Conservation (phyloP, 2,329 filamentous ascomycete genomes). For the Arthrobotrys entomopaga region DNA sequence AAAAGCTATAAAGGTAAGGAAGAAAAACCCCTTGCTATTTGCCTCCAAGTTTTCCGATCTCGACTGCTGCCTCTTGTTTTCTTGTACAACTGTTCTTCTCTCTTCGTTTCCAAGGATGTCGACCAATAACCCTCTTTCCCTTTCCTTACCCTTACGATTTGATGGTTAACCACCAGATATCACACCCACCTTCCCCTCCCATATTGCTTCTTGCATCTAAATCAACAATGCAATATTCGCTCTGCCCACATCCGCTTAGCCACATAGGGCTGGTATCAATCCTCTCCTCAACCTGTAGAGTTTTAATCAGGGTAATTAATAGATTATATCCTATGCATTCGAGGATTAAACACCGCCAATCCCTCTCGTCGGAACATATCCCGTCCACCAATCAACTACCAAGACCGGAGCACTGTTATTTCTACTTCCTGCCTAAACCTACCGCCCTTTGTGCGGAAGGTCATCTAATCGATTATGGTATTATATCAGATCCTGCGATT, state of each 20-base stretch:
- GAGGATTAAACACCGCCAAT: background rate
- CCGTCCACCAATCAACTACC: background rate
- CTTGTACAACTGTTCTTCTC: slow-evolving; percentile 1
- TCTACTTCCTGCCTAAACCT: slow-evolving; percentile 24
- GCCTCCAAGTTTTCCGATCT: slow-evolving; percentile 22
- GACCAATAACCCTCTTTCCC: background rate
- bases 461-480: slow-evolving; percentile 7
- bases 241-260: slow-evolving; percentile 23
- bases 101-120: slow-evolving; percentile 4
- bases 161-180: slow-evolving; percentile 18
- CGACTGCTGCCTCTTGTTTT: slow-evolving; percentile 32
- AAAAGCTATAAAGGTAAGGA: slow-evolving; percentile 1
- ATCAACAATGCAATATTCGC: slow-evolving; percentile 1
- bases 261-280: slow-evolving; percentile 49
- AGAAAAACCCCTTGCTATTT: slow-evolving; percentile 15
- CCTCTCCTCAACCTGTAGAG: background rate
- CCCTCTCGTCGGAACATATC: background rate
- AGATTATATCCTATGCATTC: slow-evolving; percentile 1
- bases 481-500: slow-evolving; percentile 23
- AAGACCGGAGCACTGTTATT: background rate
- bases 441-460: background rate
- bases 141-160: slow-evolving; percentile 1
- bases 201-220: slow-evolving; percentile 2
- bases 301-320: slow-evolving; percentile 11
- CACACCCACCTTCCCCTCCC: background rate